Evolutionary conservation across 495 filamentous ascomycete genomes (phyloP), one percentile per base, ranked within the genome.

Genomic region (Acidiella bohemica): DNA sequence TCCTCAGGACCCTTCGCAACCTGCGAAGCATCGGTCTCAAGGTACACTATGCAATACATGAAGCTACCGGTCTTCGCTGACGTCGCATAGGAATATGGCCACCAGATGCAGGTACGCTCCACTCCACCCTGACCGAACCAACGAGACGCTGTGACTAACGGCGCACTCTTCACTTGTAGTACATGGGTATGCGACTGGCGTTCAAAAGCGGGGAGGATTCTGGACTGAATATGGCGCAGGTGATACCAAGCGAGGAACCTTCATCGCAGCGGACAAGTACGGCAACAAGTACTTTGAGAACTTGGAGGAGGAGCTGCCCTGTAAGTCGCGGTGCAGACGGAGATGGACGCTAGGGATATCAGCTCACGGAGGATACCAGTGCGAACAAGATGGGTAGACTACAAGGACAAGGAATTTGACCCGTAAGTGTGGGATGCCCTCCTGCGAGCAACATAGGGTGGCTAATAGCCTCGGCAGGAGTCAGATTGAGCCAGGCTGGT

Each of bases 251-350:
- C 81, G 81, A 50, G 92, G 92, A 53, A 78, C 71, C 38, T 70
- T 93, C 52, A 77, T 99, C 45, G 92, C 79, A 41, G 68, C 60
- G 46, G 92, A 99, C 68, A 72, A 75, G 54, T 95, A 73, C 59
- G 92, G 92, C 56, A 99, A 99, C 73, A 95, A 92, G 62, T 99
- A 71, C 71, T 99, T 71, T 65, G 92, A 96, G 71, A 94, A 99
- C 67, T 61, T 75, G 50, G 68, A 68, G 46, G 85, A 97, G 58
- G 90, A 99, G 61, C 68, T 99, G 32, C 92, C 92, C 35, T 73
- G 88, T 94, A 65, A 62, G 80, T 39, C 34, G 16, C 14, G 9
- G 5, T 20, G n/a, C 25, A 27, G 14, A 7, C 20, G 2, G 10
- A 5, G 34, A 37, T 5, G 34, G n/a, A 10, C 5, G 10, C 8